These are phyloP conservation scores for Crithidia sp. DNA, from an alignment of 208 protist species.

Conservation along the genomic window DNA sequence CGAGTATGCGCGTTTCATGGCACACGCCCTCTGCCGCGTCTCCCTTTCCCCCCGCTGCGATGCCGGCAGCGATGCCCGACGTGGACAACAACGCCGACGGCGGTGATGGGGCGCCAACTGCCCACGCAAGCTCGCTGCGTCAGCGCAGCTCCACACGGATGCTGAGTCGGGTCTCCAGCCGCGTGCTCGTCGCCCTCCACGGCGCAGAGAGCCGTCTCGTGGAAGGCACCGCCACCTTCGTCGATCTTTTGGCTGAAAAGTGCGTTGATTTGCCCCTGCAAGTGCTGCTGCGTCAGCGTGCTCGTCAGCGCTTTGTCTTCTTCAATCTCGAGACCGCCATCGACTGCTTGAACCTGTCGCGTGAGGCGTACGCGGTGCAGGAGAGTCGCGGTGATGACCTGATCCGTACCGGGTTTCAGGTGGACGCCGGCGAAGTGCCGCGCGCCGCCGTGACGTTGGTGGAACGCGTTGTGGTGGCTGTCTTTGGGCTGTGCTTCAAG, in stretches of 20 bases:
- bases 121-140: background rate
- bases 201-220: conserved; percentile 31
- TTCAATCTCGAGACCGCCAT: conserved; percentile 91
- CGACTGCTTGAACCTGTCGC: conserved; percentile 88
- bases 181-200: conserved; percentile 30
- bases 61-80: background rate
- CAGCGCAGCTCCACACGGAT: background rate
- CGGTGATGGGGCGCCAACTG: background rate
- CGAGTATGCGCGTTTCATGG: background rate
- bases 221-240: conserved; percentile 38
- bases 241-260: conserved; percentile 39
- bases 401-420: conserved; percentile 36
- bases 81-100: background rate
- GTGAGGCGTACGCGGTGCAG: conserved; percentile 64
- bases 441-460: conserved; percentile 25
- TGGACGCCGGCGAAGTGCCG: conserved; percentile 35
- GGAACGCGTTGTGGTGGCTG: conserved; percentile 15
- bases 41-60: background rate
- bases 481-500: conserved; percentile 32
- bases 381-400: conserved; percentile 39
- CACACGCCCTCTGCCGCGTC: background rate
- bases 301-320: conserved; percentile 60
- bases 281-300: conserved; percentile 31
- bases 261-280: conserved; percentile 32
- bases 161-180: conserved; percentile 21